Evolutionary conservation across 2,329 filamentous ascomycete genomes (phyloP).

Genomic region (Macrophomina pseudophaseolina): DNA sequence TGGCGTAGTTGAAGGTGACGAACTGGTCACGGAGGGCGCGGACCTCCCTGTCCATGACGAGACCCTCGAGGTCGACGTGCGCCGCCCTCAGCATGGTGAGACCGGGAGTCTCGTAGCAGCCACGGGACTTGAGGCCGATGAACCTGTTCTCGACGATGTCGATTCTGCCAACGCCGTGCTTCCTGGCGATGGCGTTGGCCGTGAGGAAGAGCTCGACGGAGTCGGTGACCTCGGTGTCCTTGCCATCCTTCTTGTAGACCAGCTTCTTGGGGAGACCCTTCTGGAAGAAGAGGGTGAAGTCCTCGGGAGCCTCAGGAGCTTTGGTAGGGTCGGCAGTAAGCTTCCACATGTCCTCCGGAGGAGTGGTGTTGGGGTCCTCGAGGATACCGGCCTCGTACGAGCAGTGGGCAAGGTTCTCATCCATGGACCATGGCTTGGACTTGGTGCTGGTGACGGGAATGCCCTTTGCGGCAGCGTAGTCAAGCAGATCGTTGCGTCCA

Average conservation of each 20-base stretch:
- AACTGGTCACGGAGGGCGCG: constrained; percentile 74
- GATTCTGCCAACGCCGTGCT: constrained; percentile 77
- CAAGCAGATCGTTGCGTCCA: constrained; percentile 73
- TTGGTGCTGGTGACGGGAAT: constrained; percentile 77
- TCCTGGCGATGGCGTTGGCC: constrained; percentile 72
- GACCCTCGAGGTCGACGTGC: constrained; percentile 68
- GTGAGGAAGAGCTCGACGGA: constrained; percentile 74
- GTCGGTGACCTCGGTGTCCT: constrained; percentile 67
- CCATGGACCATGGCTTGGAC: constrained; percentile 71
- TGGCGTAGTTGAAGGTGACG: constrained; percentile 67
- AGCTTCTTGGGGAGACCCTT: constrained; percentile 76
- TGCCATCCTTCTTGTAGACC: constrained; percentile 58
- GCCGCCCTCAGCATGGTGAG: constrained; percentile 58
- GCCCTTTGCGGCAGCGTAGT: constrained; percentile 69
- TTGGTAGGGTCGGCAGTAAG: constrained; percentile 70
- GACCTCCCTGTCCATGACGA: constrained; percentile 71
- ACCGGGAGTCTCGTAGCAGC: constrained; percentile 71
- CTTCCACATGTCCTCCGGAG: constrained; percentile 82
- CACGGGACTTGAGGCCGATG: constrained; percentile 79
- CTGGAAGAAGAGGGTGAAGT: constrained; percentile 74
- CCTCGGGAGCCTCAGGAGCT: constrained; percentile 72
- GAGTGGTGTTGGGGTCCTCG: constrained; percentile 67
- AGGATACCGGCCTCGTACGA: constrained; percentile 80
- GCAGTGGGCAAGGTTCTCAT: constrained; percentile 77
- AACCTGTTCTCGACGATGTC: constrained; percentile 85